Percentiles rank a stretch among this genome's conserved stretches.
These are phyloP conservation scores for Leccinum boreale DNA, from an alignment of 768 basidiomycete genomes.

Conservation along the genomic window DNA sequence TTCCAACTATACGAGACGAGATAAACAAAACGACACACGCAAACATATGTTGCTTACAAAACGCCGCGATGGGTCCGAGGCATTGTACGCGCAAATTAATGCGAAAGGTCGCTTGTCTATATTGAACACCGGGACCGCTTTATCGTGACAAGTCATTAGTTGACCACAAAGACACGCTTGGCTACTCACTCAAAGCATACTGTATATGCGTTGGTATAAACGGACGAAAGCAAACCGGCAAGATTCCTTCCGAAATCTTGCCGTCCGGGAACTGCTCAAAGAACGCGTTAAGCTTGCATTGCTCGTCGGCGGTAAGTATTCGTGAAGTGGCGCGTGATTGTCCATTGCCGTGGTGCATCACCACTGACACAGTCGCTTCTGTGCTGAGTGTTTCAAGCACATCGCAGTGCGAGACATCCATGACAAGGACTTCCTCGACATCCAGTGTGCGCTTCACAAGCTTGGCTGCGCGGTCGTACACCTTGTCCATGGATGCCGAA, in stretches of 20 bases:
- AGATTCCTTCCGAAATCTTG: constrained; percentile 80
- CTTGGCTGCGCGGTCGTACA: constrained; percentile 88
- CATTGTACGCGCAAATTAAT: constrained; percentile 87
- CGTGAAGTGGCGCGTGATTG: constrained; percentile 50
- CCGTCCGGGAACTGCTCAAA: constrained; percentile 81
- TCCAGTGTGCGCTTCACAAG: constrained; percentile 88
- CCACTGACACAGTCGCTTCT: constrained; percentile 64
- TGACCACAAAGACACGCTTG: neutral
- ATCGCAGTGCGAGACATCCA: constrained; percentile 91
- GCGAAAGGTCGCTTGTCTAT: constrained; percentile 92
- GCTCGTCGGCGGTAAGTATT: constrained; percentile 66
- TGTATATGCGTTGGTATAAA: constrained; percentile 81
- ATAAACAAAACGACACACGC: constrained; percentile 5
- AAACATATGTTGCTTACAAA: constrained; percentile 50
- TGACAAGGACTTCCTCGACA: constrained; percentile 86
- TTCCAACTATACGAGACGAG: constrained; percentile 55
- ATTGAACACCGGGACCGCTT: constrained; percentile 90
- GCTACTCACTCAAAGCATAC: constrained; percentile 76
- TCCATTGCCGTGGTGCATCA: constrained; percentile 66
- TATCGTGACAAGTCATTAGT: constrained; percentile 1
- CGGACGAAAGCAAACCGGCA: constrained; percentile 78
- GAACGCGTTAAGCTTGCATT: constrained; percentile 72
- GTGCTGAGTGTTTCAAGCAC: constrained; percentile 65
- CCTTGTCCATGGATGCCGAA: constrained; percentile 69
- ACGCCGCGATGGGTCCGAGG: constrained; percentile 72